Evolutionary conservation across 2,329 filamentous ascomycete genomes (phyloP).

Genomic region (Aspergillus caelatus): DNA sequence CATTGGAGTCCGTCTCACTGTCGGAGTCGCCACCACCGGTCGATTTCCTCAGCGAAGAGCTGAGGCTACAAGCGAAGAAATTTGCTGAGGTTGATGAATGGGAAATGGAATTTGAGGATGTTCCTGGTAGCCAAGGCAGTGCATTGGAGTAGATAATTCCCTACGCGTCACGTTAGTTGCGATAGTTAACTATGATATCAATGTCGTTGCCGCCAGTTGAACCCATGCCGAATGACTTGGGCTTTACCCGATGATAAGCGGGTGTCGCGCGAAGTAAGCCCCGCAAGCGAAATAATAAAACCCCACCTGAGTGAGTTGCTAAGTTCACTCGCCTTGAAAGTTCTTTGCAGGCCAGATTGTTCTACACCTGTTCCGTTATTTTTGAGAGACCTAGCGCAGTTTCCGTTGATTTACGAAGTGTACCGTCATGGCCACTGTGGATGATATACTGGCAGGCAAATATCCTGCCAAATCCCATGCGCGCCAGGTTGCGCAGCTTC

Average conservation of each 20-base stretch:
- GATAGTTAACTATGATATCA: not conserved
- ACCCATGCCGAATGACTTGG: not conserved
- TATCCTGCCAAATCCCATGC: slow-evolving; percentile 88
- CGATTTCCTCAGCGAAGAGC: slow-evolving; percentile 39
- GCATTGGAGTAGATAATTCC: slow-evolving; percentile 16
- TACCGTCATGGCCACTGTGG: slow-evolving; percentile 34
- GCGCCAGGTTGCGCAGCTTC: slow-evolving; percentile 76
- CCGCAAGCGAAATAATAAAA: not conserved
- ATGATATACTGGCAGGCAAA: slow-evolving; percentile 56
- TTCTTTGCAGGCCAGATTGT: not conserved
- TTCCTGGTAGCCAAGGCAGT: slow-evolving; percentile 32
- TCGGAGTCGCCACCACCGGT: slow-evolving; percentile 14
- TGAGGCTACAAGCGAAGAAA: slow-evolving; percentile 38
- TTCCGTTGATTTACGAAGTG: not conserved
- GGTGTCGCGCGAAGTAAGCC: not conserved
- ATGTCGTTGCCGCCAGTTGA: not conserved
- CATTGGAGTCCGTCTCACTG: slow-evolving; percentile 27
- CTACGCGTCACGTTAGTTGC: not conserved
- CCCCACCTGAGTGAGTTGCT: not conserved
- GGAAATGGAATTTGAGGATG: slow-evolving; percentile 49
- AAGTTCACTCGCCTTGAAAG: not conserved
- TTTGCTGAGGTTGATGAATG: slow-evolving; percentile 48
- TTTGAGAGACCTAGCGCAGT: not conserved
- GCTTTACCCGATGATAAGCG: slow-evolving; percentile 1
- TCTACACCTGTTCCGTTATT: not conserved